Base-by-base conservation (phyloP, 75 land plant genomes). In the Isoetes taiwanensis region DNA sequence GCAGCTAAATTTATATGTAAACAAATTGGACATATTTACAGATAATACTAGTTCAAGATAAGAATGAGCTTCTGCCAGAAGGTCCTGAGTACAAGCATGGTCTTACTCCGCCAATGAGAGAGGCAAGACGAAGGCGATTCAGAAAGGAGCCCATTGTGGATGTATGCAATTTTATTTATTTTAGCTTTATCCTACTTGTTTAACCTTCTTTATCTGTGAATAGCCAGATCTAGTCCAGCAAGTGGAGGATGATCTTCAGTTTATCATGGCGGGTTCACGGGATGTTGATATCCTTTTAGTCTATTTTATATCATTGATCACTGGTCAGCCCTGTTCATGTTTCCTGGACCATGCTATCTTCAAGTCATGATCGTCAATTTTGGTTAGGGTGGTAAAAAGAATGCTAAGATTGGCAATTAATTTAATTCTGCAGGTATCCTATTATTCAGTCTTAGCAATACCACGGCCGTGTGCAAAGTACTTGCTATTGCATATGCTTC, bases 31-130 rank as follows among this genome's bases (percentile, higher is more conserved):
- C n/a, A n/a, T n/a, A n/a, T n/a, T n/a, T 48, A 55, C 76, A 86
- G 94, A 91, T 91, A 54, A 91, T 91, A 26, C 76, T 83, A 80
- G 97, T 86, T 28, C 72, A 80, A 67, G 94, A 91, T 43, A 61
- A 72, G 2, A 62, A 62, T 62, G 83, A 78, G 54, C 54, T 75
- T 67, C 69, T 70, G 43, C 80, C 80, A 39, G 94, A 91, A 61
- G 70, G 76, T 9, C 64, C 67, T 41, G 97, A 91, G 59, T 83
- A 86, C 55, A 72, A 72, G 60, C 84, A 91, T 71, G 97, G 97
- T 35, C 69, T 83, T 2, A 83, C 94, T 14, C 93, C 91, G 34
- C 79, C 91, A 12, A 86, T 90, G 93, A 70, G 87, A 52, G 97
- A 90, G 74, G 97, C 87, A n/a, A 70, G 93, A 2, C 73, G 74